Evolutionary conservation across 768 basidiomycete species (phyloP).

Genomic region (Pholiota microspora): DNA sequence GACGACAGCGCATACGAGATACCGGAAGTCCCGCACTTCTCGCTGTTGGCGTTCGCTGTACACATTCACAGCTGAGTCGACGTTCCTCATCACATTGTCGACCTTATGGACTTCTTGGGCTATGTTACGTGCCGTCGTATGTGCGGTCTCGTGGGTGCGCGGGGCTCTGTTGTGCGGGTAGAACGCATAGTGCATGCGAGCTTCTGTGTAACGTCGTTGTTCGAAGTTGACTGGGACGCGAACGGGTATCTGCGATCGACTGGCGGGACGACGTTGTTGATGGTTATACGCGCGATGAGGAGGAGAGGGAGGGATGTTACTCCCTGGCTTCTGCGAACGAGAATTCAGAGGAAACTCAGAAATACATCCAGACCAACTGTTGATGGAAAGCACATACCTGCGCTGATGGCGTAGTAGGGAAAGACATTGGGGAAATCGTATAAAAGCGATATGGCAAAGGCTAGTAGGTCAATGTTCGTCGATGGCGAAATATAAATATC

Average conservation of each 20-base stretch:
- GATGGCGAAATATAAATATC: neutral
- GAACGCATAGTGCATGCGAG: neutral
- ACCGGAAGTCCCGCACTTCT: slow-evolving; percentile 29
- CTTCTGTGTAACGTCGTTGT: neutral
- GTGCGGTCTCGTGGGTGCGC: neutral
- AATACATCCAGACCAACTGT: neutral
- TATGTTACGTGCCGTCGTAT: neutral
- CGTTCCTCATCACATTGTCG: slow-evolving; percentile 3
- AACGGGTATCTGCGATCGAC: neutral
- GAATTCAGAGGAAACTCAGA: too few species aligned
- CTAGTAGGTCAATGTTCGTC: neutral
- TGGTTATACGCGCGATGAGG: too few species aligned
- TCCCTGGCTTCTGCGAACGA: too few species aligned
- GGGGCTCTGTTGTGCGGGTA: neutral
- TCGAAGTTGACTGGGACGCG: neutral
- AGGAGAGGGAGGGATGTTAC: neutral
- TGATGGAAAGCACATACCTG: neutral
- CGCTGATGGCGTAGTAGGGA: neutral
- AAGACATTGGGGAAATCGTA: neutral
- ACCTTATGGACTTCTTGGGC: neutral
- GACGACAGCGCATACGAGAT: slow-evolving; percentile 27
- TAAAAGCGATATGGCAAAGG: neutral
- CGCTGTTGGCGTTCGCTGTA: slow-evolving; percentile 27
- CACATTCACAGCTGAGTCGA: slow-evolving; percentile 29
- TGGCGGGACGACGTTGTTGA: neutral